Percentiles rank a stretch among this genome's conserved stretches.
phyloP scores from a whole-genome alignment of 1,284 basidiomycete species.

The Ganoderma lingzhi region DNA sequence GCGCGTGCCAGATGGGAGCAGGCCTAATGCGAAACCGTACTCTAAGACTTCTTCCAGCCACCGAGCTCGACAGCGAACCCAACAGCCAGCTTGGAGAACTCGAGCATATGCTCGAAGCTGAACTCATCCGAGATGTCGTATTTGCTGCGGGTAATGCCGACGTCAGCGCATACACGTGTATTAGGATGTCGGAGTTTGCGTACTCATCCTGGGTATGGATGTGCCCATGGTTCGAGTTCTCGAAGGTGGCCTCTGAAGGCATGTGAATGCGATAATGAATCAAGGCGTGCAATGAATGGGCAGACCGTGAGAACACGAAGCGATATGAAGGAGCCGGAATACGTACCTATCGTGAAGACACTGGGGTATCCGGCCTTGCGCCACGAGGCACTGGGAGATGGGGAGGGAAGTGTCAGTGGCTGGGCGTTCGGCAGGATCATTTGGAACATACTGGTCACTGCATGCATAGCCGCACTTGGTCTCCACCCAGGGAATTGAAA shows the following conservation, averaged over 20 bases:
- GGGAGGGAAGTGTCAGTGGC: conserved; percentile 31
- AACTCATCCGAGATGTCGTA: conserved; percentile 90
- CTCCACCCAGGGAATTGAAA: conserved; percentile 79
- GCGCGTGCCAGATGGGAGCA: conserved; percentile 6
- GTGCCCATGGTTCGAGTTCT: conserved; percentile 75
- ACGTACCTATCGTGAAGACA: conserved; percentile 83
- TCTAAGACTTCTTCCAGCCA: conserved; percentile 49
- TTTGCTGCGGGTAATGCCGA: conserved; percentile 55
- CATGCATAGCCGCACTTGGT: conserved; percentile 95
- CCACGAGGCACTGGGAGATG: conserved; percentile 76
- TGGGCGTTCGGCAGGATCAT: conserved; percentile 31
- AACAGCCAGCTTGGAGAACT: conserved; percentile 91
- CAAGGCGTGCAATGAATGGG: conserved; percentile 22
- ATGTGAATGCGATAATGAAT: conserved; percentile 30
- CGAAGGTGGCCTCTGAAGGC: conserved; percentile 70
- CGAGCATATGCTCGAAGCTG: conserved; percentile 82
- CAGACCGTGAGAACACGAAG: conserved; percentile 27
- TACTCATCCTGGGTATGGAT: conserved; percentile 88
- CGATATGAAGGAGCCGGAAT: conserved; percentile 17
- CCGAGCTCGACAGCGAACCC: conserved; percentile 87
- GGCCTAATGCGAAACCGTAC: conserved; percentile 13
- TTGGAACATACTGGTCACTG: conserved; percentile 79
- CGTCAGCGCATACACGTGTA: conserved; percentile 18
- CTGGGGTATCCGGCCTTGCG: conserved; percentile 85
- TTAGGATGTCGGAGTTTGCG: conserved; percentile 41